phyloP scores from a whole-genome alignment of 2,329 filamentous ascomycete species.

The Nemania abortiva region DNA sequence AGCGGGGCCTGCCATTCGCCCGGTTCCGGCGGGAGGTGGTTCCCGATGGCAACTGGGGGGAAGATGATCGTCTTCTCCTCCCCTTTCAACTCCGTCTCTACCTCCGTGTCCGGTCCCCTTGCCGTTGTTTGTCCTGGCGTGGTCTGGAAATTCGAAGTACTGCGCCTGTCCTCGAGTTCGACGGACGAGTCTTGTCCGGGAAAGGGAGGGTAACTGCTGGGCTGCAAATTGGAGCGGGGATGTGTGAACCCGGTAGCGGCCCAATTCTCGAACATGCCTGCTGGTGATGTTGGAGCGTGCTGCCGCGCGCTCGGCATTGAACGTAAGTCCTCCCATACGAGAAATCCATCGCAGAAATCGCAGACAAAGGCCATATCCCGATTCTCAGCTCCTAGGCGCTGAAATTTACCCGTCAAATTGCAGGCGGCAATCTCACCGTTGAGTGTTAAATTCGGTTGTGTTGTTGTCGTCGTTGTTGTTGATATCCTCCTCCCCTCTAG shows the following conservation, averaged over 20 bases:
- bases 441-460: conserved; percentile 27
- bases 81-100: conserved; percentile 50
- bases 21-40: conserved; percentile 63
- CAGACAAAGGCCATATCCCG: conserved; percentile 69
- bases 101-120: conserved; percentile 4
- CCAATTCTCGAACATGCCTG: conserved; percentile 58
- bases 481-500: conserved; percentile 3
- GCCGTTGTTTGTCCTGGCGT: background rate
- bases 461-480: conserved; percentile 14
- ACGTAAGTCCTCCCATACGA: conserved; percentile 69
- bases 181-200: conserved; percentile 23
- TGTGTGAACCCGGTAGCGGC: conserved; percentile 60
- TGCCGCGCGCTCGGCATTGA: conserved; percentile 62
- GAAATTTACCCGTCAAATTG: conserved; percentile 66
- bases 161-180: conserved; percentile 30
- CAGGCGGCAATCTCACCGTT: conserved; percentile 61
- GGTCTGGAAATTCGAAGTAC: background rate
- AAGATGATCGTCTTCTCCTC: conserved; percentile 66
- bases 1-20: conserved; percentile 66
- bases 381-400: conserved; percentile 63
- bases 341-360: conserved; percentile 71
- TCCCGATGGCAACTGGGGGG: conserved; percentile 68
- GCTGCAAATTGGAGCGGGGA: conserved; percentile 8
- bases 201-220: background rate
- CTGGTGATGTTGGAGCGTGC: conserved; percentile 46